Evolutionary conservation across 371 early-diverging fungal species (phyloP).

Genomic region (Rhizomucor miehei): DNA sequence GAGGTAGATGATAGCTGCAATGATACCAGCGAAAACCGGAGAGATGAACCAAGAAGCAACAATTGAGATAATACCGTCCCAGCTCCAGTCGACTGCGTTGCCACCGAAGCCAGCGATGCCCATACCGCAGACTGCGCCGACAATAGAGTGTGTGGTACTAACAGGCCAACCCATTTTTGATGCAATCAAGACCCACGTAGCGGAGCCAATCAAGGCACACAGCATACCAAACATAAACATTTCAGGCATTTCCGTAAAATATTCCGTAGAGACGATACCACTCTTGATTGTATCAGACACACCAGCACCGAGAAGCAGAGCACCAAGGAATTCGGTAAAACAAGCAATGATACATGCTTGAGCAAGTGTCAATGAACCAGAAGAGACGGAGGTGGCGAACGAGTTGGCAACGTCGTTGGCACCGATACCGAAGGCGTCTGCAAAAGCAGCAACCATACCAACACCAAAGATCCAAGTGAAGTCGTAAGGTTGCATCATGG

Average conservation of each 20-base stretch:
- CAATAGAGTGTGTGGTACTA: slow-evolving; percentile 66
- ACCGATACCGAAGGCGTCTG: slow-evolving; percentile 70
- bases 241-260: slow-evolving; percentile 61
- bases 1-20: slow-evolving; percentile 64
- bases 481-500: slow-evolving; percentile 56
- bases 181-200: slow-evolving; percentile 70
- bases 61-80: slow-evolving; percentile 69
- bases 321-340: slow-evolving; percentile 86
- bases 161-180: slow-evolving; percentile 57
- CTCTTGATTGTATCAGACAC: slow-evolving; percentile 79
- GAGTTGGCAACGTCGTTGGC: slow-evolving; percentile 92
- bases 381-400: slow-evolving; percentile 83
- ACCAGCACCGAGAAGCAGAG: slow-evolving; percentile 72
- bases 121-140: slow-evolving; percentile 78
- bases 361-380: slow-evolving; percentile 70
- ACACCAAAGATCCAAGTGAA: slow-evolving; percentile 79
- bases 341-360: slow-evolving; percentile 79
- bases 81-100: slow-evolving; percentile 66
- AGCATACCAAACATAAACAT: slow-evolving; percentile 82
- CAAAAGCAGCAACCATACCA: slow-evolving; percentile 62
- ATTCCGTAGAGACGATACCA: slow-evolving; percentile 58
- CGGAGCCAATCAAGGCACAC: slow-evolving; percentile 75
- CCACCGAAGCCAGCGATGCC: slow-evolving; percentile 77
- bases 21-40: slow-evolving; percentile 65
- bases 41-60: slow-evolving; percentile 79